Evolutionary conservation across 2,329 filamentous ascomycete genomes (phyloP), one percentile per base, ranked within the genome.

Genomic region (Hymenoscyphus linearis): DNA sequence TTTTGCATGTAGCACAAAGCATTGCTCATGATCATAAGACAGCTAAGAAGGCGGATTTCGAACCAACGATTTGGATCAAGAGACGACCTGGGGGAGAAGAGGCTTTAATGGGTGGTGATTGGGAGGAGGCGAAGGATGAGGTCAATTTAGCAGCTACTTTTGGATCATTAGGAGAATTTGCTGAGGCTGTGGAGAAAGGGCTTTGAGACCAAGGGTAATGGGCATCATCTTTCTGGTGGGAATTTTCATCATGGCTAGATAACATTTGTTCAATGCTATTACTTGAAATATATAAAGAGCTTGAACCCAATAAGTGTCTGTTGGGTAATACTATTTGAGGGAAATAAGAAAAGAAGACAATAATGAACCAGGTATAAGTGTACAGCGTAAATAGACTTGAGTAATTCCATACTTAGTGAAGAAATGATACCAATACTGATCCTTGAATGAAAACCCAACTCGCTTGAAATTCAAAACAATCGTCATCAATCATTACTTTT

Each of bases 21-120:
- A 79, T 89, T 71, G 84, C 82, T 52, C 85, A 90, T 70, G 89
- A 91, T 72, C 87, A 91, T 74, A 79, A 81, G 35, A 85, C 88
- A 0, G 85, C 85, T 2, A 82, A 59, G 52, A 62, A 47, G 40
- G 26, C 53, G 18, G 60, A 52, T 12, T 36, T 62, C 25, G 34
- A 36, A 27, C 60, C 60, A 4, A 59, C 56, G 25, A 52, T 62
- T 2, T 62, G 60, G 60, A 57, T 62, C 14, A 47, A 62, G 14
- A 40, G 60, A 31, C 16, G n/a, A 36, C 56, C 56, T 7, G 52
- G 35, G n/a, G 60, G 52, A 27, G 60, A 62, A 31, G 52, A 54
- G 4, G 52, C 60, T 40, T n/a, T 53, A 22, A 59, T 59, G 60
- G 60, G 60, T 37, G 60, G 60, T 16, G 55, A 47, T 16, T 59